These are phyloP conservation scores for Penicillium manginii DNA, from an alignment of 495 filamentous ascomycete genomes.

Conservation along the genomic window DNA sequence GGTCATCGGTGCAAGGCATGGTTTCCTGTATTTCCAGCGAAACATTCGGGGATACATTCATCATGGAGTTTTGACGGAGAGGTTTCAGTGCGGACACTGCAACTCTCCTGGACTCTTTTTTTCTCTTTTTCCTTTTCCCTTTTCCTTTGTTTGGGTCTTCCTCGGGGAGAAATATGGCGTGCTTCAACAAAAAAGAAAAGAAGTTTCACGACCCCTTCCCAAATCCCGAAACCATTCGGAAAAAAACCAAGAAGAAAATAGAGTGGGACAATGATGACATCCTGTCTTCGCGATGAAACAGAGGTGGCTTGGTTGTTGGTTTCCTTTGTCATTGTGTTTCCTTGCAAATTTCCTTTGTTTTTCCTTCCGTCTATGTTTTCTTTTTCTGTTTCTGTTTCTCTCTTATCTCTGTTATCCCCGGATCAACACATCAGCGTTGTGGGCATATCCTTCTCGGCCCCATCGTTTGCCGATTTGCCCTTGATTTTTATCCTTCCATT, in stretches of 20 bases:
- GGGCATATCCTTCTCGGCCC: constrained; percentile 12
- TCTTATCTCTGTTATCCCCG: constrained; percentile 13
- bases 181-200: background rate
- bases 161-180: background rate
- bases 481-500: constrained; percentile 1
- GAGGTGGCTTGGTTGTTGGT: constrained; percentile 28
- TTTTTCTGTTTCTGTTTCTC: too few species aligned
- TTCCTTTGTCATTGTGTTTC: constrained; percentile 15
- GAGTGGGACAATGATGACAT: constrained; percentile 32
- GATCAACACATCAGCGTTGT: constrained; percentile 14
- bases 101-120: background rate
- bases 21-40: constrained; percentile 12
- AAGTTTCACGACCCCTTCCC: background rate
- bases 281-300: constrained; percentile 20
- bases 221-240: constrained; percentile 2
- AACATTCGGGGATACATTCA: constrained; percentile 5
- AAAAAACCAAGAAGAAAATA: constrained; percentile 23
- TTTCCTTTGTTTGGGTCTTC: constrained; percentile 13
- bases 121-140: background rate
- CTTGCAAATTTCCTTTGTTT: constrained; percentile 17
- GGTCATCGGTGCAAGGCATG: constrained; percentile 35
- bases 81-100: background rate
- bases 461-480: background rate
- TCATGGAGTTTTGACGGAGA: constrained; percentile 7
- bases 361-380: constrained; percentile 13